These are phyloP conservation scores for Verticillium zaregamsianum DNA, from an alignment of 2,329 filamentous ascomycete genomes.

Conservation along the genomic window DNA sequence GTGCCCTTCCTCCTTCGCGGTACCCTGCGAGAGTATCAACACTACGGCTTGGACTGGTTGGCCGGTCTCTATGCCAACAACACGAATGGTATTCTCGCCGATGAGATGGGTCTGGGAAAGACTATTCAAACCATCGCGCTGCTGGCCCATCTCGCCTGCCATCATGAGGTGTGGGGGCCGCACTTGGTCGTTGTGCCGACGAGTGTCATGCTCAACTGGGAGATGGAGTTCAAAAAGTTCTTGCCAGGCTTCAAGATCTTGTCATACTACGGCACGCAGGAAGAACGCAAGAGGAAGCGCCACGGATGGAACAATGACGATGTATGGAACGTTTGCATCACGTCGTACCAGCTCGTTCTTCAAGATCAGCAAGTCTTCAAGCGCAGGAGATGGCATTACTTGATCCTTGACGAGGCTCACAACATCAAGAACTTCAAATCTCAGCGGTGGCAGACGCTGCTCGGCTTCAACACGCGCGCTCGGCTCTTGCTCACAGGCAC, in stretches of 20 bases:
- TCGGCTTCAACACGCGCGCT: constrained; percentile 88
- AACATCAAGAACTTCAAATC: constrained; percentile 99
- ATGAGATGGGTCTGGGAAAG: constrained; percentile 98
- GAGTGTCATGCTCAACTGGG: constrained; percentile 98
- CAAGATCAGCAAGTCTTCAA: constrained; percentile 95
- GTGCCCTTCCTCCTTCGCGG: constrained; percentile 82
- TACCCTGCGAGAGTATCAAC: constrained; percentile 90
- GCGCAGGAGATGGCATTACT: constrained; percentile 90
- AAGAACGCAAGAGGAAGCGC: constrained; percentile 87
- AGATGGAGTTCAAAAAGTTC: constrained; percentile 99
- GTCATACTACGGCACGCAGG: constrained; percentile 91
- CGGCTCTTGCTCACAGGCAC: constrained; percentile 89
- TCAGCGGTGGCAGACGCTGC: constrained; percentile 90
- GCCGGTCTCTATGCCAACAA: constrained; percentile 86
- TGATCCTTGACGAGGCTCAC: constrained; percentile 96
- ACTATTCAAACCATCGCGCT: constrained; percentile 97
- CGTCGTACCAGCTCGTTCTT: constrained; percentile 92
- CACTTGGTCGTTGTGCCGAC: constrained; percentile 96
- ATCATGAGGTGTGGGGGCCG: constrained; percentile 90
- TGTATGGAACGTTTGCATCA: constrained; percentile 95
- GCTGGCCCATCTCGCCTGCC: constrained; percentile 84
- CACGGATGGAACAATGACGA: constrained; percentile 92
- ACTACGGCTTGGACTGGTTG: constrained; percentile 95
- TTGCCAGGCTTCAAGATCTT: constrained; percentile 97
- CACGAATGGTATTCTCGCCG: constrained; percentile 93